Base-by-base conservation (phyloP, 306 rosid species). In the Rosa rugosa region DNA sequence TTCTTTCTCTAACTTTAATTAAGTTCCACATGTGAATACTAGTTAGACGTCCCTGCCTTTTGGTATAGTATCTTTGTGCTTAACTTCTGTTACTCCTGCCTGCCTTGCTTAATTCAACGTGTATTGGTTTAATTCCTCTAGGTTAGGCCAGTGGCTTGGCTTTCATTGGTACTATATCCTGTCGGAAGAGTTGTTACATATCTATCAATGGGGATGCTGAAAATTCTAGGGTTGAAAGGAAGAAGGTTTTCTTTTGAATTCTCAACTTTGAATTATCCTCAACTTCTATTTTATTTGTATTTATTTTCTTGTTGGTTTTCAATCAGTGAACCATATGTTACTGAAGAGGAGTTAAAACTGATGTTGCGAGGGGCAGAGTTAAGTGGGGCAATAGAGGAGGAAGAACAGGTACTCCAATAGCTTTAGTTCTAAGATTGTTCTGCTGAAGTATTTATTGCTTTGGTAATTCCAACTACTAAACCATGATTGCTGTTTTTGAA, bases 71-170 rank as follows among this genome's bases (percentile, higher is more conserved):
- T 77, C 57, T 31, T 81, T 68, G 16, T 73, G 57, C 60, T 54
- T 75, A 77, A 72, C 11, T 44, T 44, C 1, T 44, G 46, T 44
- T 44, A 44, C 40, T 75, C 36, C n/a, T 76, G 79, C 79, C 27
- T 76, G 46, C 77, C 60, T 53, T 65, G 50, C 50, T 36, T 79
- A 67, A 66, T 65, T 31, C 77, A 74, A 87, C 80, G 50, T 62
- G 78, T 69, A 27, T 77, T 74, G 78, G 69, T 82, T 69, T 77
- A 68, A 82, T 84, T 82, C 86, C 85, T 82, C 80, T 87, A 96
- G 99, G 99, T 93, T 85, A 88, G 98, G 83, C 99, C 99, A 75
- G 99, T 96, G 87, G 99, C 99, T 10, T 96, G 99, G 98, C 99
- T 96, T 83, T 93, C 99, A 23, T 59, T 96, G 83, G 87, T 96